phyloP scores from a whole-genome alignment of 202 grass and related monocot species.

The Carex arenaria region DNA sequence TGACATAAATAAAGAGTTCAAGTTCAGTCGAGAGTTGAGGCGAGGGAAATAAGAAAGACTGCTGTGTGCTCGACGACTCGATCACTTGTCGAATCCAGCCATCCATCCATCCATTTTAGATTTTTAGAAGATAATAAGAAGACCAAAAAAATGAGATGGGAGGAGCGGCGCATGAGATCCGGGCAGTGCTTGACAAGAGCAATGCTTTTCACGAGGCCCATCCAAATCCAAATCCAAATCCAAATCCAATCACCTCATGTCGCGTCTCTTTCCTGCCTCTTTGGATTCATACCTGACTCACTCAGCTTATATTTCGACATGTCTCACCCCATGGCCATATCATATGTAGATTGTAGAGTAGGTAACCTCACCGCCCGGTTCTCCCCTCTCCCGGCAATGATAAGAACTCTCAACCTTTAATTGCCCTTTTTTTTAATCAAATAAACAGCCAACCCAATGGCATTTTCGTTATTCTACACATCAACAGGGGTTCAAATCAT shows the following conservation, averaged over 20 bases:
- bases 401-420: neutral
- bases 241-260: slow-evolving; percentile 27
- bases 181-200: neutral
- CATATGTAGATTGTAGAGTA: too few species aligned
- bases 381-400: neutral
- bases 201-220: neutral
- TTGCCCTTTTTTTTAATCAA: neutral
- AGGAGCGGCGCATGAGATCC: neutral
- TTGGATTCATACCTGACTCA: neutral
- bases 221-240: slow-evolving; percentile 31
- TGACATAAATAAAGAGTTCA: too few species aligned
- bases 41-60: too few species aligned
- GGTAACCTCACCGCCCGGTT: slow-evolving; percentile 1
- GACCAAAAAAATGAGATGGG: too few species aligned
- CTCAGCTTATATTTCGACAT: neutral
- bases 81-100: too few species aligned
- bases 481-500: neutral
- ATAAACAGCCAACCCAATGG: neutral
- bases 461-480: slow-evolving; percentile 2
- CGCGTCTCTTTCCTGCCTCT: slow-evolving; percentile 37
- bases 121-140: too few species aligned
- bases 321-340: neutral
- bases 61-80: too few species aligned
- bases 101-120: too few species aligned
- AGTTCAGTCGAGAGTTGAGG: too few species aligned